These are phyloP conservation scores for rapeseed (Brassica napus) DNA, from an alignment of 345 rosid species.

Conservation along the genomic window Da-Ae NC_063450.1:30855501-30856000, in stretches of 20 bases:
- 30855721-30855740: slow-evolving; percentile 82
- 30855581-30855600: slow-evolving; percentile 35
- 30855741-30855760: slow-evolving; percentile 85
- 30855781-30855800: slow-evolving; percentile 86
- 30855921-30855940: slow-evolving; percentile 9
- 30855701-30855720: slow-evolving; percentile 95
- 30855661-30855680: slow-evolving; percentile 48
- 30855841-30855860: slow-evolving; percentile 1
- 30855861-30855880: not conserved
- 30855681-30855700: slow-evolving; percentile 85
- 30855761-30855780: slow-evolving; percentile 90
- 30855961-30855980: slow-evolving; percentile 99
- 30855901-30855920: not conserved
- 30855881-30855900: too few species aligned
- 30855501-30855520: slow-evolving; percentile 81
- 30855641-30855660: not conserved
- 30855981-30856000: slow-evolving; percentile 99
- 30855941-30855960: slow-evolving; percentile 61
- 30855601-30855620: slow-evolving; percentile 3
- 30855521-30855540: slow-evolving; percentile 90
- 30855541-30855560: slow-evolving; percentile 96
- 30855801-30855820: slow-evolving; percentile 72
- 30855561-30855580: slow-evolving; percentile 79
- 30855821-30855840: slow-evolving; percentile 61
- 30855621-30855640: not conserved